Percentiles rank a stretch among this genome's conserved stretches.
These are phyloP conservation scores for Fraxinus americana DNA, from an alignment of 257 asterid genomes.

Conservation along the genomic window DNA sequence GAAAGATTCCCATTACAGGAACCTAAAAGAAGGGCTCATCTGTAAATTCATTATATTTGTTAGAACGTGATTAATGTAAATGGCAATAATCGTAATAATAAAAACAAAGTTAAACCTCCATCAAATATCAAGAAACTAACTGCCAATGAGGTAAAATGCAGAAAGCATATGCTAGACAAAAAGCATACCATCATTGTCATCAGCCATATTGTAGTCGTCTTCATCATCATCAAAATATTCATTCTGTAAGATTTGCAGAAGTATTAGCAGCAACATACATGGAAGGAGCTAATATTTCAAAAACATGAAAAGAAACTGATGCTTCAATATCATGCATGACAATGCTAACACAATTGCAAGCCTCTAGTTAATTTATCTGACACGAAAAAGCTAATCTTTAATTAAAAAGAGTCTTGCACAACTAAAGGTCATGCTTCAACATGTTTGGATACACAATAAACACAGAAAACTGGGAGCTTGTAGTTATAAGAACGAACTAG, in stretches of 20 bases:
- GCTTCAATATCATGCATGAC: background rate
- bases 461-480: background rate
- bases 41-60: conserved; percentile 26
- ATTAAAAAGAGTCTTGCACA: background rate
- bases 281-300: background rate
- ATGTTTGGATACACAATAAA: background rate
- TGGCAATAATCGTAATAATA: background rate
- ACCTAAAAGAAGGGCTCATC: conserved; percentile 38
- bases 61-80: background rate
- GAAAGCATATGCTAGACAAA: background rate
- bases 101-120: background rate
- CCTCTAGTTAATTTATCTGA: background rate
- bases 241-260: conserved; percentile 35
- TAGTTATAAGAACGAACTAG: background rate
- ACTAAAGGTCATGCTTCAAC: background rate
- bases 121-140: background rate
- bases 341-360: background rate
- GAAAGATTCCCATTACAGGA: background rate
- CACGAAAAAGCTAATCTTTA: background rate
- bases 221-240: conserved; percentile 75
- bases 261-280: conserved; percentile 11
- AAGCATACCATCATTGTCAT: conserved; percentile 51
- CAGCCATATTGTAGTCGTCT: conserved; percentile 64
- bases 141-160: background rate
- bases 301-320: background rate